phyloP scores from a whole-genome alignment of 257 asterid genomes.

The Rubia yunnanensis region DNA sequence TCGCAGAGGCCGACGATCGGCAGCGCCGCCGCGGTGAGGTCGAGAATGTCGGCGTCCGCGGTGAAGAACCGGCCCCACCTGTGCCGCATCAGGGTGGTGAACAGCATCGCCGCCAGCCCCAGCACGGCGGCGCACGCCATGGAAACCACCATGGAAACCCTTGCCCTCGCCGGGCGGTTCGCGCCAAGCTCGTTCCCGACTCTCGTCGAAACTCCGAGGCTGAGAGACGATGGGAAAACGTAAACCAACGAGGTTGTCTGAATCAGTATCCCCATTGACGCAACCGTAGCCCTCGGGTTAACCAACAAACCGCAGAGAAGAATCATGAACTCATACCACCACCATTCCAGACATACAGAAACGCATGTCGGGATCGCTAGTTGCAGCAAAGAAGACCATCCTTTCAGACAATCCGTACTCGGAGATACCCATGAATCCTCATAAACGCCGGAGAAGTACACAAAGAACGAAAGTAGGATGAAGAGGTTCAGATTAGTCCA shows the following conservation, averaged over 20 bases:
- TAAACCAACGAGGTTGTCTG: slow-evolving; percentile 83
- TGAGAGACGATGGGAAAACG: slow-evolving; percentile 76
- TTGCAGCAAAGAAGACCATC: slow-evolving; percentile 60
- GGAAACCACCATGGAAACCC: slow-evolving; percentile 51
- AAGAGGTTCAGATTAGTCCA: slow-evolving; percentile 65
- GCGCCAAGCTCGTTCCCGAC: slow-evolving; percentile 82
- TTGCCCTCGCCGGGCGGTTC: slow-evolving; percentile 51
- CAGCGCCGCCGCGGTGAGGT: slow-evolving; percentile 60
- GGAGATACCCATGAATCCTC: slow-evolving; percentile 67
- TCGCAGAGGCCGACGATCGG: slow-evolving; percentile 89
- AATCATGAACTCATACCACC: slow-evolving; percentile 98
- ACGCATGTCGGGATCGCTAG: slow-evolving; percentile 72
- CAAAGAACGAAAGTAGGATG: slow-evolving; percentile 34
- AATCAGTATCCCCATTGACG: slow-evolving; percentile 83
- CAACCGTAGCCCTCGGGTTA: slow-evolving; percentile 68
- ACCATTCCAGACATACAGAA: slow-evolving; percentile 89
- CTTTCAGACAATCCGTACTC: slow-evolving; percentile 48
- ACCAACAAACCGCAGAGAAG: slow-evolving; percentile 61
- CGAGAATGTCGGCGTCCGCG: slow-evolving; percentile 47
- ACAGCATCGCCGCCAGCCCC: slow-evolving; percentile 61
- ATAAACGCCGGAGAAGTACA: slow-evolving; percentile 60
- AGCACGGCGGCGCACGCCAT: slow-evolving; percentile 37
- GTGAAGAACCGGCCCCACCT: slow-evolving; percentile 77
- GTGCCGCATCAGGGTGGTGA: slow-evolving; percentile 52
- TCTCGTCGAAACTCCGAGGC: slow-evolving; percentile 76